A percentile compares a stretch with the other conserved stretches of the same genome.
These are phyloP conservation scores for Carex kokanica DNA, from an alignment of 176 grass and related monocot species.

Conservation along the genomic window DNA sequence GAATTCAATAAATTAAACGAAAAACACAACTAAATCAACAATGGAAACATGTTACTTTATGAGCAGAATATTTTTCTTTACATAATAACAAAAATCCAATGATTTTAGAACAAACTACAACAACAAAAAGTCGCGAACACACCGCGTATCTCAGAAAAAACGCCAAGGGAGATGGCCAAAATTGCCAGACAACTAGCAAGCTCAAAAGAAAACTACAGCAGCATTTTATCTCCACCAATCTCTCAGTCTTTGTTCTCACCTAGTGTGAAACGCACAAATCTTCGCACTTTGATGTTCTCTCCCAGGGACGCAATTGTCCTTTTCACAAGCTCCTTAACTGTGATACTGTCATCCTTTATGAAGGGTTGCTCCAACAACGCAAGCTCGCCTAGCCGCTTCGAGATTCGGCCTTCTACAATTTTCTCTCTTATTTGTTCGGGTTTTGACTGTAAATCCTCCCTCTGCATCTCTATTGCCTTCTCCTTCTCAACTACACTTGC, in stretches of 20 bases:
- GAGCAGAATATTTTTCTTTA: neutral
- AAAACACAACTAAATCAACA: neutral
- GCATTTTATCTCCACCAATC: neutral
- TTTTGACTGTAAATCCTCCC: conserved; percentile 83
- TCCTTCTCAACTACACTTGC: conserved; percentile 67
- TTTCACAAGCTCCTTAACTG: conserved; percentile 89
- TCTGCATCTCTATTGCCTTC: conserved; percentile 92
- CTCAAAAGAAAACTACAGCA: conserved; percentile 6
- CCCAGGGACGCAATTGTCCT: conserved; percentile 69
- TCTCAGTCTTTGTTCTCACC: conserved; percentile 51
- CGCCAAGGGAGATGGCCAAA: conserved; percentile 43
- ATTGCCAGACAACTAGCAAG: conserved; percentile 28
- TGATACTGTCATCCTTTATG: conserved; percentile 83
- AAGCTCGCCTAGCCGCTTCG: conserved; percentile 87
- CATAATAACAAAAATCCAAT: neutral
- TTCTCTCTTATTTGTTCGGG: conserved; percentile 88
- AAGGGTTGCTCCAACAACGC: conserved; percentile 91
- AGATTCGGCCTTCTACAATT: conserved; percentile 84
- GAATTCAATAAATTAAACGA: neutral
- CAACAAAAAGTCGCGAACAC: neutral
- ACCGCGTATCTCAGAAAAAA: conserved; percentile 29
- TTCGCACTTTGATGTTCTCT: conserved; percentile 93
- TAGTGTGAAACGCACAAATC: conserved; percentile 87
- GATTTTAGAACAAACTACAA: neutral
- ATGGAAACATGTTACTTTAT: neutral